phyloP scores from a whole-genome alignment of 768 basidiomycete genomes.

The Boletus rubropictus region DNA sequence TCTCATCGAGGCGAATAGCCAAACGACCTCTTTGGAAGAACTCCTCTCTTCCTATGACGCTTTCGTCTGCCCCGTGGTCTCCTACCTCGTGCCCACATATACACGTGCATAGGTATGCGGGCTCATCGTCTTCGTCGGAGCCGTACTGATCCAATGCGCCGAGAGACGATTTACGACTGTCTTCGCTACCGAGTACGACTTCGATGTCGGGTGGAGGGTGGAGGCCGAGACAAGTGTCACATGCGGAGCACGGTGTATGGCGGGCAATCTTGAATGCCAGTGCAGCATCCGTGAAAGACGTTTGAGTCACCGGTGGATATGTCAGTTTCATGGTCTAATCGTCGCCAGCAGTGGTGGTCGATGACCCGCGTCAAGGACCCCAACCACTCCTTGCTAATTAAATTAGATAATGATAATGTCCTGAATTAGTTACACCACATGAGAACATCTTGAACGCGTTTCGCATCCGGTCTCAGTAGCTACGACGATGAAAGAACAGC shows the following conservation, averaged over 20 bases:
- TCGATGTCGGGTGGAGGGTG: slow-evolving; percentile 55
- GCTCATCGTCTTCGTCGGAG: slow-evolving; percentile 62
- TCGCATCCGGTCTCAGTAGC: not conserved
- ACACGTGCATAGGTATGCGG: slow-evolving; percentile 55
- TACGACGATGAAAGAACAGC: slow-evolving; percentile 12
- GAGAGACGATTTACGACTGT: slow-evolving; percentile 40
- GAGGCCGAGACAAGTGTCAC: slow-evolving; percentile 63
- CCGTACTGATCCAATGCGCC: slow-evolving; percentile 59
- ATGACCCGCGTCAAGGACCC: slow-evolving; percentile 4
- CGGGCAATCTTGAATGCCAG: slow-evolving; percentile 76
- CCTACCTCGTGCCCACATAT: slow-evolving; percentile 61
- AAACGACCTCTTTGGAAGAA: slow-evolving; percentile 67
- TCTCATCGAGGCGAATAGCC: slow-evolving; percentile 75
- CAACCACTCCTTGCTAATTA: not conserved
- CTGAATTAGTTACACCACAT: slow-evolving; percentile 1
- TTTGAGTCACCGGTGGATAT: slow-evolving; percentile 59
- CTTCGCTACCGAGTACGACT: slow-evolving; percentile 50
- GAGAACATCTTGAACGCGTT: not conserved
- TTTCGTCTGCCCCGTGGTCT: slow-evolving; percentile 63
- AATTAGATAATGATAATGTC: no score
- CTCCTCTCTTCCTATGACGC: slow-evolving; percentile 52
- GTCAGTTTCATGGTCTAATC: slow-evolving; percentile 48
- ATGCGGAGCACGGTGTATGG: slow-evolving; percentile 66
- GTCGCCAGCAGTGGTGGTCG: not conserved
- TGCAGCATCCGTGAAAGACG: slow-evolving; percentile 44